Conservation (phyloP, 257 asterid genomes). For the Cordia subcordata region DNA sequence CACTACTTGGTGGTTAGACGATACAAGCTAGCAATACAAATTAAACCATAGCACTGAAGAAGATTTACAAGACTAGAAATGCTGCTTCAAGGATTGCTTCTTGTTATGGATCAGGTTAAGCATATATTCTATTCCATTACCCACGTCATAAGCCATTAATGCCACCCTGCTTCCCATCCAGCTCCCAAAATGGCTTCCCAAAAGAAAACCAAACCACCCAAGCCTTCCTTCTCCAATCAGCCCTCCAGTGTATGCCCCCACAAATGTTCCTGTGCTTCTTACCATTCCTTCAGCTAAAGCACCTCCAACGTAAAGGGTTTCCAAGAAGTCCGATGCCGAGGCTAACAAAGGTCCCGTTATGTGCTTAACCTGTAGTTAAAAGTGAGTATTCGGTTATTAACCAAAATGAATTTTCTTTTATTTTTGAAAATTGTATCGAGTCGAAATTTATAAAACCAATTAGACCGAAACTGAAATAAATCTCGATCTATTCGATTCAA, state of each 20-base stretch:
- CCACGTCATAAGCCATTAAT: conserved; percentile 42
- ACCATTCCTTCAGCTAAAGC: conserved; percentile 37
- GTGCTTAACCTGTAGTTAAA: conserved; percentile 34
- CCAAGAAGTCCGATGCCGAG: conserved; percentile 58
- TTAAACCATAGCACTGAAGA: too few relatives aligned
- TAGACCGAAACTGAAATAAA: too few relatives aligned
- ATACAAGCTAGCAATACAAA: too few relatives aligned
- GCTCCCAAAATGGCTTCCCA: conserved; percentile 56
- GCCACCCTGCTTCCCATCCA: conserved; percentile 60
- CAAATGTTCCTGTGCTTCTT: conserved; percentile 32
- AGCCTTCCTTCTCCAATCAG: conserved; percentile 41
- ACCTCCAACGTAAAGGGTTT: conserved; percentile 45
- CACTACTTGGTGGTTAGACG: too few relatives aligned
- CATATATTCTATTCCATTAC: conserved; percentile 29
- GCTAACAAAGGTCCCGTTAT: conserved; percentile 39
- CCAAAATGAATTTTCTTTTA: too few relatives aligned
- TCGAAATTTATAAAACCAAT: too few relatives aligned
- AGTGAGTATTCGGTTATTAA: too few relatives aligned
- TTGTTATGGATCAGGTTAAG: conserved; percentile 6
- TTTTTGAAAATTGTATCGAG: too few relatives aligned
- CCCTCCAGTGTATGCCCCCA: conserved; percentile 49
- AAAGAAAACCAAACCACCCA: conserved; percentile 52
- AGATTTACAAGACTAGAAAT: too few relatives aligned
- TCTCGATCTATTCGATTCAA: too few relatives aligned
- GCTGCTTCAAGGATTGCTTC: too few relatives aligned